Conservation (phyloP, 2,329 filamentous ascomycete genomes). For the Septoria linicola region DNA sequence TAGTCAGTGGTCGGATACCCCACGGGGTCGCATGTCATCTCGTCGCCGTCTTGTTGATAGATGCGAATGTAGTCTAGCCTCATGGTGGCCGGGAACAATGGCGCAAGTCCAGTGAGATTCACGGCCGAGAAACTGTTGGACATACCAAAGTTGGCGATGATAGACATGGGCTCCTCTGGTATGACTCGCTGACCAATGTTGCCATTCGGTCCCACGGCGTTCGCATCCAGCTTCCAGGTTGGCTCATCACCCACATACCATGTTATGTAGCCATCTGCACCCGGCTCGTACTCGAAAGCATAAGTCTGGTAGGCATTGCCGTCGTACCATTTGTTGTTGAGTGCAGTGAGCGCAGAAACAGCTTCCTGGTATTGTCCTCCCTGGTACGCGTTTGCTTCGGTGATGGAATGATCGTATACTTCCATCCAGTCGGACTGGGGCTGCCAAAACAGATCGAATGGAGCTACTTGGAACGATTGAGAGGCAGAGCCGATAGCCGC, state of each 20-base stretch:
- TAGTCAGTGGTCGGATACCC: slow-evolving; percentile 67
- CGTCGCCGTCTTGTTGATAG: slow-evolving; percentile 62
- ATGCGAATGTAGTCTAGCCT: slow-evolving; percentile 69
- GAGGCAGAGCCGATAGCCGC: slow-evolving; percentile 60
- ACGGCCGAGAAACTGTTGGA: slow-evolving; percentile 63
- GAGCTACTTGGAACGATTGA: slow-evolving; percentile 64
- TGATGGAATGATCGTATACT: slow-evolving; percentile 60
- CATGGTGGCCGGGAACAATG: slow-evolving; percentile 62
- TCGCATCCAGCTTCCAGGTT: slow-evolving; percentile 62
- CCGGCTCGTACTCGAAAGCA: slow-evolving; percentile 63
- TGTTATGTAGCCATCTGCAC: slow-evolving; percentile 59
- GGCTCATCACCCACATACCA: slow-evolving; percentile 67
- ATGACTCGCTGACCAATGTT: slow-evolving; percentile 66
- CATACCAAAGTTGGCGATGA: slow-evolving; percentile 71
- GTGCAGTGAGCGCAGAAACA: slow-evolving; percentile 58
- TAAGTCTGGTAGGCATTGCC: slow-evolving; percentile 63
- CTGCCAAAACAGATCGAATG: slow-evolving; percentile 69
- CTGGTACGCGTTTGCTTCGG: slow-evolving; percentile 59
- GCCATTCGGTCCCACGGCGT: slow-evolving; percentile 64
- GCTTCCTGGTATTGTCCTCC: slow-evolving; percentile 64
- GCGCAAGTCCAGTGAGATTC: slow-evolving; percentile 56
- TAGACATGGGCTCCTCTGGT: slow-evolving; percentile 65
- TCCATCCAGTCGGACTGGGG: slow-evolving; percentile 61
- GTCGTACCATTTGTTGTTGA: slow-evolving; percentile 67
- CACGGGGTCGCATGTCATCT: slow-evolving; percentile 64